Evolutionary conservation across 2,329 filamentous ascomycete genomes (phyloP).

Genomic region (Colletotrichum musicola): DNA sequence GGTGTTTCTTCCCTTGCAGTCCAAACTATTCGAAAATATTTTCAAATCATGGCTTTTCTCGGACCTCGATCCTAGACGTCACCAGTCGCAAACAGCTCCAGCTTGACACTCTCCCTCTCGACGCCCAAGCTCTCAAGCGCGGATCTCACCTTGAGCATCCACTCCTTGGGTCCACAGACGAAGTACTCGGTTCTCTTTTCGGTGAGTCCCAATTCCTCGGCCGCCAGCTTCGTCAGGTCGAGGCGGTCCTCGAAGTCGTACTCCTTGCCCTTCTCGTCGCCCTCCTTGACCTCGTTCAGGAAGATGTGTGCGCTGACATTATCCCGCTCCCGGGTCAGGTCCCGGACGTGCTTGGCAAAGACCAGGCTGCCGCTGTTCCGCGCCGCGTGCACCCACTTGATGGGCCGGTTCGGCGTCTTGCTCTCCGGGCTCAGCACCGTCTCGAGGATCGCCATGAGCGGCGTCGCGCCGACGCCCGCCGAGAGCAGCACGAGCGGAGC

Average conservation of each 20-base stretch:
- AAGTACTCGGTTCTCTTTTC: constrained; percentile 73
- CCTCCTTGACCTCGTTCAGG: constrained; percentile 61
- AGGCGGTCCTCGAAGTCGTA: constrained; percentile 72
- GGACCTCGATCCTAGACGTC: constrained; percentile 45
- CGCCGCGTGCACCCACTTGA: constrained; percentile 75
- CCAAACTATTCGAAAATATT: neutral
- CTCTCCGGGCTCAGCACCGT: constrained; percentile 53
- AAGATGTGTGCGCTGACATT: constrained; percentile 70
- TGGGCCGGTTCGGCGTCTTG: constrained; percentile 52
- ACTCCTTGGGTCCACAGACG: constrained; percentile 76
- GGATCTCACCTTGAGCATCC: constrained; percentile 73
- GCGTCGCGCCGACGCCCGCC: constrained; percentile 77
- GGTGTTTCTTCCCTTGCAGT: neutral
- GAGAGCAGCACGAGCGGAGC: constrained; percentile 75
- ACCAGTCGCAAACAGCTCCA: constrained; percentile 78
- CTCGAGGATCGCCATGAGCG: constrained; percentile 75
- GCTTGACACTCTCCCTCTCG: constrained; percentile 67
- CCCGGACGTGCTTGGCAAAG: constrained; percentile 65
- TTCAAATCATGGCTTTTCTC: constrained; percentile 11
- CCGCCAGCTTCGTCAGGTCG: constrained; percentile 67
- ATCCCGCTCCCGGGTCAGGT: constrained; percentile 55
- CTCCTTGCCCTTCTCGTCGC: constrained; percentile 62
- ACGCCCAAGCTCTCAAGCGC: constrained; percentile 70
- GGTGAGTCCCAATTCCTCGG: constrained; percentile 65
- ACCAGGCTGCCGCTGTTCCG: constrained; percentile 64